phyloP scores from a whole-genome alignment of 331 rosid genomes.

The Rosa hybrid region DNA sequence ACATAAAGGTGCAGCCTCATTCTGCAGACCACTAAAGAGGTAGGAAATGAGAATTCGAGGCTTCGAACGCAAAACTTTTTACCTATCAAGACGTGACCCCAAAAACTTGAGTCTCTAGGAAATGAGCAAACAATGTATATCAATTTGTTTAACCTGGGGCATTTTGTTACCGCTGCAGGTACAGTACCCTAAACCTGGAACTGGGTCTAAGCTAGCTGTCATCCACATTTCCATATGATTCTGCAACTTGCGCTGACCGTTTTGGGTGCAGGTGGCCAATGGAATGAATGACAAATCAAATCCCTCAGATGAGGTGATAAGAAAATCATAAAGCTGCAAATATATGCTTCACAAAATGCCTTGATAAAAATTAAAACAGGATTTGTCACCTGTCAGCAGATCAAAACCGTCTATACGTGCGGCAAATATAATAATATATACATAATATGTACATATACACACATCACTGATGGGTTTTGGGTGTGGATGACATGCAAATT shows the following conservation, averaged over 20 bases:
- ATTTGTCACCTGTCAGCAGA: constrained; percentile 13
- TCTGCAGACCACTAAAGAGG: neutral
- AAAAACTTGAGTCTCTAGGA: neutral
- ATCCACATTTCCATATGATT: neutral
- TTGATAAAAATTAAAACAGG: neutral
- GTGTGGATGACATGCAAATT: constrained; percentile 19
- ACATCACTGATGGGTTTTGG: constrained; percentile 1
- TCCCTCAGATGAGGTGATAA: neutral
- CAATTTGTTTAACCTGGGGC: neutral
- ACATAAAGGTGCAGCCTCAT: neutral
- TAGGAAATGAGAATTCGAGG: neutral
- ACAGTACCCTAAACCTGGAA: neutral
- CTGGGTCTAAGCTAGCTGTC: constrained; percentile 3
- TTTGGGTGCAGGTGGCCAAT: constrained; percentile 7
- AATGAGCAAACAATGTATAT: neutral
- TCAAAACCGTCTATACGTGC: constrained; percentile 17
- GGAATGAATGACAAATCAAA: constrained; percentile 11
- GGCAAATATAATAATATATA: neutral
- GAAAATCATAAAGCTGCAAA: neutral
- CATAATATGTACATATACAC: neutral
- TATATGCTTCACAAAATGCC: neutral
- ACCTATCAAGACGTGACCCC: too few relatives aligned
- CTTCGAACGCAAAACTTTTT: neutral
- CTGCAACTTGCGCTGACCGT: neutral
- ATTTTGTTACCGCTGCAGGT: neutral